These are phyloP conservation scores for Serendipita sp. DNA, from an alignment of 768 basidiomycete species.

Conservation along the genomic window DNA sequence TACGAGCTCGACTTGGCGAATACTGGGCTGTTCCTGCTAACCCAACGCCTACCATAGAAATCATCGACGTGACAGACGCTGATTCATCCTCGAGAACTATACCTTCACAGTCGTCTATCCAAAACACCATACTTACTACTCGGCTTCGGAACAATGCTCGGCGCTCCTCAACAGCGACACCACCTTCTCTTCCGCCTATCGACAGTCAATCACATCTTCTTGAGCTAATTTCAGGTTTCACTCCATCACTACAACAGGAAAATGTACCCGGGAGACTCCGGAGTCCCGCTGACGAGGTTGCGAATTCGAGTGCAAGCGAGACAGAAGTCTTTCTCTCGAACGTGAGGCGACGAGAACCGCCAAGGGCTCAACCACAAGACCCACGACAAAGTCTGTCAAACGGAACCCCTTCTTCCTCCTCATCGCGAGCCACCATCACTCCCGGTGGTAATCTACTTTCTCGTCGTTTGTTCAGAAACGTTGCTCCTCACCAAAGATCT, in stretches of 20 bases:
- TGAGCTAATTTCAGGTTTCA: conserved; percentile 1
- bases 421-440: background rate
- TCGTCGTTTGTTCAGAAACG: background rate
- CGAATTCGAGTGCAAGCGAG: background rate
- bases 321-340: background rate
- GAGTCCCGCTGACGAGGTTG: background rate
- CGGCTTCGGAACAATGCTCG: background rate
- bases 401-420: background rate
- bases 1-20: background rate
- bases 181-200: conserved; percentile 5
- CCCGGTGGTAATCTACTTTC: background rate
- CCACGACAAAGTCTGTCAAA: background rate
- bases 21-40: background rate
- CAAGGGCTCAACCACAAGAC: background rate
- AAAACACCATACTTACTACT: background rate
- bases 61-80: background rate
- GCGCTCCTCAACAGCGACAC: background rate
- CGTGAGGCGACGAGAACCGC: background rate
- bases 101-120: background rate
- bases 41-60: background rate
- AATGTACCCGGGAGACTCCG: background rate
- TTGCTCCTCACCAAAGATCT: background rate
- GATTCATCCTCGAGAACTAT: background rate
- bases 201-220: conserved; percentile 5
- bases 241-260: background rate